Evolutionary conservation across 306 rosid genomes (phyloP).

Genomic region (Biancaea sappan): DNA sequence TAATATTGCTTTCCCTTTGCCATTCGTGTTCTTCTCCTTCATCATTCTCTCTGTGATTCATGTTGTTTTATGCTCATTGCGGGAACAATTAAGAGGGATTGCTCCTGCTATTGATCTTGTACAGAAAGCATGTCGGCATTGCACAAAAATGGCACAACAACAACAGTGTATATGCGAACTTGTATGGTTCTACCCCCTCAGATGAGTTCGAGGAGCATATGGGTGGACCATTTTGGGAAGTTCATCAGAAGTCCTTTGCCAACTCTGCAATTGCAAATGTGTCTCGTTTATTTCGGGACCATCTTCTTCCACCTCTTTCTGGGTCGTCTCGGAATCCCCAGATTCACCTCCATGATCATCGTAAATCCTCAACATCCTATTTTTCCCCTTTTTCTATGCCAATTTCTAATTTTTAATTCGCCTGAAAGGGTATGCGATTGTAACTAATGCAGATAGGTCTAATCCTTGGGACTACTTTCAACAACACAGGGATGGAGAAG

Average conservation of each 20-base stretch:
- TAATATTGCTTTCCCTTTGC: not conserved
- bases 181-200: constrained; percentile 34
- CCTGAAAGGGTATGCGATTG: not conserved
- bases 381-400: not conserved
- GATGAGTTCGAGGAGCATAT: constrained; percentile 26
- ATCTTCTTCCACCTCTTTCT: constrained; percentile 28
- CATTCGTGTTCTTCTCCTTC: not conserved
- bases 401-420: not conserved
- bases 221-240: not conserved
- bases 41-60: not conserved
- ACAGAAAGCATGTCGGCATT: not conserved
- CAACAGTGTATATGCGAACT: not conserved
- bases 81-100: not conserved
- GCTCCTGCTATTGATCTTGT: not conserved
- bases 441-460: constrained; percentile 35
- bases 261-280: constrained; percentile 35
- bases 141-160: not conserved
- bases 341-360: constrained; percentile 45
- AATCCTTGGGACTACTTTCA: constrained; percentile 17
- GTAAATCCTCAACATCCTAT: constrained; percentile 26
- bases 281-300: constrained; percentile 34
- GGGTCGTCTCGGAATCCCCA: constrained; percentile 40
- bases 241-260: constrained; percentile 31
- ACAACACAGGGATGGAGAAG: not conserved
- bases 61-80: not conserved